Conservation (phyloP, 805 yeast genomes). For the Brettanomyces bruxellensis region DNA sequence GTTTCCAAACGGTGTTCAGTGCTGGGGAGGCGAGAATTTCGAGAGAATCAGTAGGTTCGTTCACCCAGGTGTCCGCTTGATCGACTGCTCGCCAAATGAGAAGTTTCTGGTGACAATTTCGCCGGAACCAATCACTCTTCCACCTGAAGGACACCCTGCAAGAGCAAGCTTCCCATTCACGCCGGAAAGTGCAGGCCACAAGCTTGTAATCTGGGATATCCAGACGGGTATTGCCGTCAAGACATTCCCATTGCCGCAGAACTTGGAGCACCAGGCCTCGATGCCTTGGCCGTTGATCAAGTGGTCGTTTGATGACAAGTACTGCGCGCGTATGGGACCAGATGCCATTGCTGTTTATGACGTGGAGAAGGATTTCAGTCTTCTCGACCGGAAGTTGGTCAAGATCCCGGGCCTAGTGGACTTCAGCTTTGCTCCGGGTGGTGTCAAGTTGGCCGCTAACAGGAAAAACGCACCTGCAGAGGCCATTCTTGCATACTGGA, state of each 20-base stretch:
- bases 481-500: constrained; percentile 85
- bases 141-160: constrained; percentile 56
- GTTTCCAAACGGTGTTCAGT: constrained; percentile 90
- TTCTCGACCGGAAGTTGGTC: constrained; percentile 78
- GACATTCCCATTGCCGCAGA: constrained; percentile 84
- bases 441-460: constrained; percentile 55
- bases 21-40: constrained; percentile 90
- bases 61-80: constrained; percentile 82
- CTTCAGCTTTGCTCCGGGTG: constrained; percentile 92
- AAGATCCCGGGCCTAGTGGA: constrained; percentile 80
- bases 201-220: constrained; percentile 88
- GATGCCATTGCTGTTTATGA: constrained; percentile 90
- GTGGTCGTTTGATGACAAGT: constrained; percentile 90
- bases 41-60: constrained; percentile 65
- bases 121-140: constrained; percentile 68
- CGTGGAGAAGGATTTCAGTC: constrained; percentile 56
- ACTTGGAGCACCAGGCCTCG: constrained; percentile 53
- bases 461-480: constrained; percentile 42
- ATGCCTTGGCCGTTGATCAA: constrained; percentile 94
- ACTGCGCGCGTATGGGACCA: constrained; percentile 92
- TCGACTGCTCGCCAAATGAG: constrained; percentile 91
- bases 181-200: constrained; percentile 84
- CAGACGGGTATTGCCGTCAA: constrained; percentile 74
- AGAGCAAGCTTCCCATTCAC: constrained; percentile 72
- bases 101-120: constrained; percentile 85